Evolutionary conservation across 768 basidiomycete species (phyloP).

Genomic region (Hericium erinaceus): DNA sequence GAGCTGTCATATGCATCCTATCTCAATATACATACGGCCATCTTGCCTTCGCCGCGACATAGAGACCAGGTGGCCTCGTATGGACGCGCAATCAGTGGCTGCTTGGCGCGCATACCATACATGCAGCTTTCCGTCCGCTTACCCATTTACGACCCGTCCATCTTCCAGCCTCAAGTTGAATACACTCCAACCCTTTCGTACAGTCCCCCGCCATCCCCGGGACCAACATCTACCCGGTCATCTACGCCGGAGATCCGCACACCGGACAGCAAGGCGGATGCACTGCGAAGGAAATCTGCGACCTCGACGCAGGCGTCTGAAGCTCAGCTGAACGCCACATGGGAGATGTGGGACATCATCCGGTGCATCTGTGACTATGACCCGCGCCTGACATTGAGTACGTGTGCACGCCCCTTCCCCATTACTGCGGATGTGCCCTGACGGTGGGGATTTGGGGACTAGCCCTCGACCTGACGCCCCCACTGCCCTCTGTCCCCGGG

Average conservation of each 20-base stretch:
- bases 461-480: constrained; percentile 91
- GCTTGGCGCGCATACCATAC: constrained; percentile 58
- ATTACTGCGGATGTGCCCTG: constrained; percentile 2
- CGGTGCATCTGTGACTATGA: constrained; percentile 84
- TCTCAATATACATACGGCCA: constrained; percentile 74
- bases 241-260: constrained; percentile 14
- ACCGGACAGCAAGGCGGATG: constrained; percentile 15
- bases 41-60: constrained; percentile 83
- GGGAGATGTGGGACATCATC: constrained; percentile 99
- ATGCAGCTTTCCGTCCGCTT: constrained; percentile 77
- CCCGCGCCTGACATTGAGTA: constrained; percentile 63
- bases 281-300: not conserved
- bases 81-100: constrained; percentile 80
- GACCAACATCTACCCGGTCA: constrained; percentile 15
- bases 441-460: constrained; percentile 15
- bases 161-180: constrained; percentile 35
- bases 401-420: constrained; percentile 14
- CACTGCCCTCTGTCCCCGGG: constrained; percentile 68
- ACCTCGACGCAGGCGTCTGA: constrained; percentile 33
- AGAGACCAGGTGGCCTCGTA: constrained; percentile 85
- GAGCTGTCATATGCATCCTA: constrained; percentile 92
- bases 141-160: constrained; percentile 70
- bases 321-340: constrained; percentile 62
- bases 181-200: constrained; percentile 13
- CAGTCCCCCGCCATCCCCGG: constrained; percentile 1